These are phyloP conservation scores for Kalmusia sp. DNA, from an alignment of 2,329 filamentous ascomycete genomes.

Conservation along the genomic window DNA sequence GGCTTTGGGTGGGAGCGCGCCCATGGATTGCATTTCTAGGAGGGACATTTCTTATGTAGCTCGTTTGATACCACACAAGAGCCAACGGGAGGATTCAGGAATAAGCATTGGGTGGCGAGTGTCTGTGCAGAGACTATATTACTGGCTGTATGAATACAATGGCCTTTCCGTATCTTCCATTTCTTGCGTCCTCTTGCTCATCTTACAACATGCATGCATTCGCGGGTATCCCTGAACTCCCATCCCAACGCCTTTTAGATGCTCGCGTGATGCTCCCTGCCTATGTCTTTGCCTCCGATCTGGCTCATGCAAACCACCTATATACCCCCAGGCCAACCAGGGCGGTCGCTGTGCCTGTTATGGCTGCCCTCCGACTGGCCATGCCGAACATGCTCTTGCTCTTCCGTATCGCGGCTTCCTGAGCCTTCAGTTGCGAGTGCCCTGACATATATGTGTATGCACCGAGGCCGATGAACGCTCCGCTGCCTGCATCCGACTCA, in stretches of 20 bases:
- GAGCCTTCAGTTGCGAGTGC: conserved; percentile 51
- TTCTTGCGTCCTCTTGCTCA: neutral
- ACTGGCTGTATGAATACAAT: neutral
- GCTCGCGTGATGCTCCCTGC: neutral
- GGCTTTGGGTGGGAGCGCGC: neutral
- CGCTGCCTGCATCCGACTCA: conserved; percentile 45
- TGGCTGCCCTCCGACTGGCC: conserved; percentile 46
- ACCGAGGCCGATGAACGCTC: conserved; percentile 55
- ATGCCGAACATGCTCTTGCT: conserved; percentile 52
- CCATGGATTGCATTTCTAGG: conserved; percentile 9
- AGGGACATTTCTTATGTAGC: conserved; percentile 6
- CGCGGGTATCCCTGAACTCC: neutral
- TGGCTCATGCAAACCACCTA: conserved; percentile 38
- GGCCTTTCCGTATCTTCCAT: neutral
- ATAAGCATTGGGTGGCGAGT: conserved; percentile 1
- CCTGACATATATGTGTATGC: conserved; percentile 56
- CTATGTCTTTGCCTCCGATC: neutral
- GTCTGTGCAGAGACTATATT: neutral
- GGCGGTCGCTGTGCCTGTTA: conserved; percentile 48
- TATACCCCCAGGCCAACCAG: conserved; percentile 55
- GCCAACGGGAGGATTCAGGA: conserved; percentile 2
- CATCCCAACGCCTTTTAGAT: neutral
- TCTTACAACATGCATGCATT: neutral
- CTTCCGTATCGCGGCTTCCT: conserved; percentile 49
- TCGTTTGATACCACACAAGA: conserved; percentile 11